These are phyloP conservation scores for Schizophyllum commune DNA, from an alignment of 1,284 basidiomycete species.

Conservation along the genomic window DNA sequence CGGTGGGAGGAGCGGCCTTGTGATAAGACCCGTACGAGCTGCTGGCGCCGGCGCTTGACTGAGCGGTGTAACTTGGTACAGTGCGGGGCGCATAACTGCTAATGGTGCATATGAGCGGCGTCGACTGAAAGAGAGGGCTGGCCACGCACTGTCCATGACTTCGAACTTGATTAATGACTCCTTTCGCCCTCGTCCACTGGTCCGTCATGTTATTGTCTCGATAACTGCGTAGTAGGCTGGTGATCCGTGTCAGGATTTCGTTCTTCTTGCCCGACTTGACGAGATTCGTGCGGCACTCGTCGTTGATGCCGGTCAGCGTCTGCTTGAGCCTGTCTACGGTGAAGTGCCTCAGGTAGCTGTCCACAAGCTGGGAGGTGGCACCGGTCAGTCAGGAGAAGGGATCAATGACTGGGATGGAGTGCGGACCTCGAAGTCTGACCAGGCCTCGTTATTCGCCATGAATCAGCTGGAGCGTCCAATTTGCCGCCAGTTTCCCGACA, in stretches of 20 bases:
- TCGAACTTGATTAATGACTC: constrained; percentile 54
- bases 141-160: constrained; percentile 50
- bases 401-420: constrained; percentile 15
- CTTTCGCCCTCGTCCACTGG: constrained; percentile 58
- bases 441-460: not conserved
- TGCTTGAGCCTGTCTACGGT: constrained; percentile 79
- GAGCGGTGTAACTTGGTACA: not conserved
- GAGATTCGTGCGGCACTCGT: constrained; percentile 59
- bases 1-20: not conserved
- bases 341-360: constrained; percentile 31
- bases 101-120: not conserved
- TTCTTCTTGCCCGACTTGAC: constrained; percentile 78
- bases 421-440: not conserved
- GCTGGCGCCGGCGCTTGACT: not conserved
- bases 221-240: constrained; percentile 50
- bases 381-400: constrained; percentile 1
- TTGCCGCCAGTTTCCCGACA: not conserved
- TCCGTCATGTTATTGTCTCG: constrained; percentile 44
- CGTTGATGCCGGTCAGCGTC: constrained; percentile 65
- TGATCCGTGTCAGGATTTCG: constrained; percentile 71
- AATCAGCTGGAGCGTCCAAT: not conserved
- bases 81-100: not conserved
- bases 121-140: constrained; percentile 8
- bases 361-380: not conserved
- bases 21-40: not conserved